Base-by-base conservation (phyloP, 169 alveolate genomes). In the Eimeria maxima region DNA sequence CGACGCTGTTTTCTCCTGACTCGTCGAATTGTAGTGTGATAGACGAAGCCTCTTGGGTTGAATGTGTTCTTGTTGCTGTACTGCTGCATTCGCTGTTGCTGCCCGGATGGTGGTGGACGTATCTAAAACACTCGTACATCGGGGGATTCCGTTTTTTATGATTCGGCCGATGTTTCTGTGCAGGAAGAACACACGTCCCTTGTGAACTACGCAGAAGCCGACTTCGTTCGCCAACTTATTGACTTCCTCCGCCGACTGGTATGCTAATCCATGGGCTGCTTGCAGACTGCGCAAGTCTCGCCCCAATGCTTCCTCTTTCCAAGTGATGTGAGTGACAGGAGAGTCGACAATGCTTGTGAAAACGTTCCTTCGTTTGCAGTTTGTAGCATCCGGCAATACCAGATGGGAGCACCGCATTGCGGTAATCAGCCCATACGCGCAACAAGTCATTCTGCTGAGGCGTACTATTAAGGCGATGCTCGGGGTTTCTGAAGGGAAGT, bases 391-490 rank as follows among this genome's bases (percentile, higher is more conserved):
- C 38, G 97, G 97, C n/a, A 95, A 80, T 45, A 2, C 95, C 50
- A 73, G 65, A 42, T 95, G 97, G 97, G 95, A 76, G 50, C 92
- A 89, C 50, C 84, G 93, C 71, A 29, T 93, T 20, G 97, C 96
- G 16, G 96, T 96, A 60, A 95, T 96, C 47, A 92, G 97, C 47
- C 97, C 97, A 47, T 96, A 96, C 76, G 96, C 96, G 3, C 89
- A 93, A 88, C 97, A 96, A 81, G 97, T 96, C 27, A 14, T 29
- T 7, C 91, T 95, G 69, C 57, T 96, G 45, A 93, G 97, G 16
- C 93, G 78, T 38, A 89, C 87, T 57, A 80, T 96, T 63, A 93
- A 91, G 69, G 95, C 91, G 7, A 83, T 91, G 45, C 96, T 92
- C 42, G 90, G 96, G 60, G 33, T 95, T 29, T 45, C 95, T 55